A percentile compares a stretch with the other conserved stretches of the same genome.
Evolutionary conservation across 495 filamentous ascomycete species (phyloP).

Genomic region (Halenospora varia): DNA sequence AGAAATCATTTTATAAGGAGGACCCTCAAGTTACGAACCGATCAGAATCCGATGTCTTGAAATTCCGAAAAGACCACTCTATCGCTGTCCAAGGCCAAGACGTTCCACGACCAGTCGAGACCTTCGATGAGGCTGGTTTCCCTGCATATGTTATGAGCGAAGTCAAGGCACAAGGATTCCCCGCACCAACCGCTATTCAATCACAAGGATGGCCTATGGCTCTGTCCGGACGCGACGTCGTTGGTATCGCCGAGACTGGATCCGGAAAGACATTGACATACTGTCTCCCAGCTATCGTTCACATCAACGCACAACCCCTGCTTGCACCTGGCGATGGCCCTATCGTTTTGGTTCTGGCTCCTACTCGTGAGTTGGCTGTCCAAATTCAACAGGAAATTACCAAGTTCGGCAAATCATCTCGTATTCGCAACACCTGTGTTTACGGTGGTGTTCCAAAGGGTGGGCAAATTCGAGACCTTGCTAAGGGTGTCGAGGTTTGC

Average conservation of each 20-base stretch:
- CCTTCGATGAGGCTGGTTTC: constrained; percentile 96
- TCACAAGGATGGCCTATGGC: constrained; percentile 99
- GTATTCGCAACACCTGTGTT: constrained; percentile 98
- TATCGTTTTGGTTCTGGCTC: constrained; percentile 91
- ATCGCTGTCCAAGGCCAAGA: constrained; percentile 74
- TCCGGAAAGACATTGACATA: constrained; percentile 99
- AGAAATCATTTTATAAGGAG: constrained; percentile 99
- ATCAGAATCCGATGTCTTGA: constrained; percentile 73
- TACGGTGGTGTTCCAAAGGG: constrained; percentile 99
- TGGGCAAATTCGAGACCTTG: constrained; percentile 89
- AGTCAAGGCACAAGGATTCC: constrained; percentile 95
- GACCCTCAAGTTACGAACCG: constrained; percentile 71
- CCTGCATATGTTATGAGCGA: constrained; percentile 95
- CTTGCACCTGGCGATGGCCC: constrained; percentile 95
- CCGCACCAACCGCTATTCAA: constrained; percentile 89
- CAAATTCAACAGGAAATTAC: constrained; percentile 95
- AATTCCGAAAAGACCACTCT: constrained; percentile 75
- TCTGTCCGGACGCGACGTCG: constrained; percentile 94
- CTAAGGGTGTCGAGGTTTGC: constrained; percentile 81
- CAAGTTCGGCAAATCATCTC: constrained; percentile 96
- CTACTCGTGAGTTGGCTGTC: constrained; percentile 94
- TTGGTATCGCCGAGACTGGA: constrained; percentile 98
- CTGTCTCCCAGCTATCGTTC: constrained; percentile 96
- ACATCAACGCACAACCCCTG: constrained; percentile 98
- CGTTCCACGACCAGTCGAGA: constrained; percentile 89